Evolutionary conservation across 2,329 filamentous ascomycete genomes (phyloP).

Genomic region (Hymenoscyphus linearis): DNA sequence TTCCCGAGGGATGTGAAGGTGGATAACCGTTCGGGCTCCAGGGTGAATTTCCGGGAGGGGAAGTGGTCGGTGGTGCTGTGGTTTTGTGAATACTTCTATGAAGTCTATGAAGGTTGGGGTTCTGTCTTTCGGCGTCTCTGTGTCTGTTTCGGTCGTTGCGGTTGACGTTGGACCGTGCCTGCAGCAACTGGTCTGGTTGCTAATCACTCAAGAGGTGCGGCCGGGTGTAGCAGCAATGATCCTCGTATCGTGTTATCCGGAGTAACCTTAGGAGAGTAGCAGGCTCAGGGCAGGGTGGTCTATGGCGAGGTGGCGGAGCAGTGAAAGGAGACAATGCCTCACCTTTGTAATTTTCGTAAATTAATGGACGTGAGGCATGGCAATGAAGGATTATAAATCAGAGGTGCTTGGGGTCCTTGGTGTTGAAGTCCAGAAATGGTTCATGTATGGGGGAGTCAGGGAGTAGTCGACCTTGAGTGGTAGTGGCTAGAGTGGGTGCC

Average conservation of each 20-base stretch:
- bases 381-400: neutral
- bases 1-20: conserved; percentile 2
- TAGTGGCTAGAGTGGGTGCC: too few species aligned
- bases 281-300: neutral
- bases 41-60: neutral
- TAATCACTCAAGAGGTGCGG: conserved; percentile 9
- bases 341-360: too few species aligned
- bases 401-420: neutral
- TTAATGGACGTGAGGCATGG: neutral
- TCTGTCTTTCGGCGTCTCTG: conserved; percentile 4
- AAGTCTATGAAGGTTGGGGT: conserved; percentile 1
- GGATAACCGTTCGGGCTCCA: neutral
- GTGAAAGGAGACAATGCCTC: neutral
- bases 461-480: neutral
- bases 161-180: conserved; percentile 15
- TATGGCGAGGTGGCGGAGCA: neutral
- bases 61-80: neutral
- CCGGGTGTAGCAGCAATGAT: neutral
- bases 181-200: conserved; percentile 13
- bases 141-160: conserved; percentile 5
- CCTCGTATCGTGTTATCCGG: neutral
- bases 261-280: neutral
- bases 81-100: conserved; percentile 8
- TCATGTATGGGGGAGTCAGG: neutral
- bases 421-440: neutral